These are phyloP conservation scores for Allium fistulosum DNA, from an alignment of 106 monocot genomes.

Conservation along the genomic window DNA sequence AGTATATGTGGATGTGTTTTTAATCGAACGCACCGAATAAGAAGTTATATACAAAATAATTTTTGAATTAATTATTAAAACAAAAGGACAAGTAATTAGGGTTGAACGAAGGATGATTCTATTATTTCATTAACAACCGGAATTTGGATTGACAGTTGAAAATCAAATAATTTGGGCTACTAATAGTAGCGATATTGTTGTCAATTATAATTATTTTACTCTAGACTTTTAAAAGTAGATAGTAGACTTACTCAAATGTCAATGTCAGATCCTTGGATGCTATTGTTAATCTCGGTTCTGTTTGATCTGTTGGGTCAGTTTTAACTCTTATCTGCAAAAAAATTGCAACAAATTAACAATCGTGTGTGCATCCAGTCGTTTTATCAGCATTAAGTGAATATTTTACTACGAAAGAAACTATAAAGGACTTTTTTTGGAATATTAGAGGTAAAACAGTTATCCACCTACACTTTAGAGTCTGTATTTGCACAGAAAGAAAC, in stretches of 20 bases:
- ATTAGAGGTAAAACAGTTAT: not conserved
- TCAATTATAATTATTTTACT: not conserved
- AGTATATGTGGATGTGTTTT: no score
- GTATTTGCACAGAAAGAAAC: no score
- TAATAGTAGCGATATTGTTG: not conserved
- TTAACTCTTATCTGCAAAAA: constrained; percentile 72
- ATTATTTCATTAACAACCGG: not conserved
- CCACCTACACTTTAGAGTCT: not conserved
- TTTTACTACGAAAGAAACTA: not conserved
- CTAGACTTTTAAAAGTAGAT: not conserved
- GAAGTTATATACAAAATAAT: no score
- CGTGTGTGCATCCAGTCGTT: not conserved
- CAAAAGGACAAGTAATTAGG: no score
- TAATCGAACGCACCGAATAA: no score
- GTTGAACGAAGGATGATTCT: not conserved
- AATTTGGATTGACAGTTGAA: not conserved
- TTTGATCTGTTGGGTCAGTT: constrained; percentile 92
- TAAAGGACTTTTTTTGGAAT: no score
- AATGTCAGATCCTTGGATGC: constrained; percentile 72
- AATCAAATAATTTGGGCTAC: no score
- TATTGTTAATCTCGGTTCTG: constrained; percentile 84
- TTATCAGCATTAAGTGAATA: not conserved
- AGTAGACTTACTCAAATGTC: no score
- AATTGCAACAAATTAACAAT: not conserved
- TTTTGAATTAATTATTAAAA: no score